Conservation (phyloP, 1,139 yeast genomes). For the Yamadazyma songkhlaensis region DNA sequence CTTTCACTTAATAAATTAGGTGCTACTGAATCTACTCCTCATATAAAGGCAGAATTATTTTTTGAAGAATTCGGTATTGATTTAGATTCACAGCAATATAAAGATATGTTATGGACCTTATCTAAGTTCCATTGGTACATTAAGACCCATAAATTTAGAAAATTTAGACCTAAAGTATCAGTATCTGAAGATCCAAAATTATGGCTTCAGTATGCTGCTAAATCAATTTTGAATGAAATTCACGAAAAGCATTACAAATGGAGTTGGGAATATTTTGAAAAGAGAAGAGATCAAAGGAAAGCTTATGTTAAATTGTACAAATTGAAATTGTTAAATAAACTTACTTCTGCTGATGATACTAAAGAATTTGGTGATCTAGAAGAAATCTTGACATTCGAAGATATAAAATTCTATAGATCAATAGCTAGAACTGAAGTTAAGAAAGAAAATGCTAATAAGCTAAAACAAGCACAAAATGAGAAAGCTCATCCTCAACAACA, state of each 20-base stretch:
- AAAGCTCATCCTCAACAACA: conserved; percentile 7
- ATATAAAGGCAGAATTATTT: conserved; percentile 68
- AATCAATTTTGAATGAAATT: conserved; percentile 70
- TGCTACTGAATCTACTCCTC: conserved; percentile 67
- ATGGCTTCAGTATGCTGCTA: conserved; percentile 83
- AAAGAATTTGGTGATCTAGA: conserved; percentile 55
- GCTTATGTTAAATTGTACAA: conserved; percentile 72
- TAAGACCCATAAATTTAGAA: conserved; percentile 73
- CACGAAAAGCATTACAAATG: conserved; percentile 78
- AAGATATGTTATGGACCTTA: conserved; percentile 76
- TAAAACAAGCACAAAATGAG: conserved; percentile 10
- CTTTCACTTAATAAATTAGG: conserved; percentile 78
- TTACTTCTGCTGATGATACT: conserved; percentile 33
- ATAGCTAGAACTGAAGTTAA: conserved; percentile 66
- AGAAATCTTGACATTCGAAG: conserved; percentile 63
- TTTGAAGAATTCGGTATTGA: conserved; percentile 88
- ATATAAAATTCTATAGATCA: conserved; percentile 80
- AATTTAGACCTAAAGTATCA: conserved; percentile 60
- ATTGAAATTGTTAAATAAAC: conserved; percentile 35
- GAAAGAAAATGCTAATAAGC: conserved; percentile 43
- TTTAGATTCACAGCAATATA: conserved; percentile 81
- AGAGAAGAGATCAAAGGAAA: conserved; percentile 69
- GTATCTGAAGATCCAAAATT: conserved; percentile 66
- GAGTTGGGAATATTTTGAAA: conserved; percentile 83
- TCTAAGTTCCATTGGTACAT: conserved; percentile 78